Evolutionary conservation across 2,329 filamentous ascomycete species (phyloP).

Genomic region (Graphium sp.): DNA sequence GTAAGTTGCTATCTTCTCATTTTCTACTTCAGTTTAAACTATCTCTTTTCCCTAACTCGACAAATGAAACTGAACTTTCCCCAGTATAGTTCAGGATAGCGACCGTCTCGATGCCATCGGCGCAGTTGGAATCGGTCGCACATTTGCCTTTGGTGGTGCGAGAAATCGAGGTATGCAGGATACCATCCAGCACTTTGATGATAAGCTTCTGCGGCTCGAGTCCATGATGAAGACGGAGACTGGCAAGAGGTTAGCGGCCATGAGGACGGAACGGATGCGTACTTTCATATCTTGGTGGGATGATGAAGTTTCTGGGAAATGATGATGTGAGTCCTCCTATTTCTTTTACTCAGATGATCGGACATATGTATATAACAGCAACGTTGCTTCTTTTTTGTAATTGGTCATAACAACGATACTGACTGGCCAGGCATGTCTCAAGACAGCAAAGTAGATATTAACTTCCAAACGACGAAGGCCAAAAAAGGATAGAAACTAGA

Average conservation of each 20-base stretch:
- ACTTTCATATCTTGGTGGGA: slow-evolving; percentile 41
- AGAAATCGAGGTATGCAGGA: slow-evolving; percentile 40
- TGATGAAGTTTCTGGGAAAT: slow-evolving; percentile 21
- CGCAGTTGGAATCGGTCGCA: slow-evolving; percentile 65
- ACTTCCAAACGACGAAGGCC: too few relatives aligned
- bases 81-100: slow-evolving; percentile 74
- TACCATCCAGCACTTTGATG: slow-evolving; percentile 58
- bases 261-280: slow-evolving; percentile 33
- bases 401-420: too few relatives aligned
- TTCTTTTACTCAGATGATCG: too few relatives aligned
- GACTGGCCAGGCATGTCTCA: too few relatives aligned
- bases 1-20: background rate
- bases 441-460: too few relatives aligned
- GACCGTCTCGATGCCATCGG: slow-evolving; percentile 86
- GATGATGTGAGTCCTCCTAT: slow-evolving; percentile 3
- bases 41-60: too few relatives aligned
- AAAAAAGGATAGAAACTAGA: too few relatives aligned
- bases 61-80: background rate
- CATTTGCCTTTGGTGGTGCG: slow-evolving; percentile 47
- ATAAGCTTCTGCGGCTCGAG: slow-evolving; percentile 53
- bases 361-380: too few relatives aligned
- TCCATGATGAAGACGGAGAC: slow-evolving; percentile 46
- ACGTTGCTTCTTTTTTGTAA: too few relatives aligned
- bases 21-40: background rate
- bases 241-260: slow-evolving; percentile 32